A percentile compares a stretch with the other conserved stretches of the same genome.
These are phyloP conservation scores for Celoporthe dispersa DNA, from an alignment of 2,329 filamentous ascomycete species.

Conservation along the genomic window DNA sequence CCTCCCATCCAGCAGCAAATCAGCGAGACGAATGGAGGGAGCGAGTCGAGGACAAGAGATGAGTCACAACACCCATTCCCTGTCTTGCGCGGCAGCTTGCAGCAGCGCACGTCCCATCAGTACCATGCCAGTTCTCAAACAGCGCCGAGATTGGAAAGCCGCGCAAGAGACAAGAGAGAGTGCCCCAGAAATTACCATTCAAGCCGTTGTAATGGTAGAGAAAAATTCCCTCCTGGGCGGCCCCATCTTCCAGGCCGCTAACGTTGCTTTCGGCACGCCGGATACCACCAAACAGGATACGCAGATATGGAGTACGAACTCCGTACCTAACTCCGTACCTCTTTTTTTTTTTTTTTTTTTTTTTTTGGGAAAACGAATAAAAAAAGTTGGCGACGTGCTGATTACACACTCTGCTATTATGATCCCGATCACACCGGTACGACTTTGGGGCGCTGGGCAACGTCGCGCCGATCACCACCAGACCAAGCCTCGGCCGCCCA, in stretches of 20 bases:
- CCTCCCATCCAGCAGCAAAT: slow-evolving; percentile 6
- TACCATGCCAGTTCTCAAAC: slow-evolving; percentile 8
- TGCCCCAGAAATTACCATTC: not conserved
- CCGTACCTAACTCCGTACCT: not conserved
- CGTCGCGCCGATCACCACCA: no score
- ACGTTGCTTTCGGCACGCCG: not conserved
- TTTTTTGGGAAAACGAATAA: no score
- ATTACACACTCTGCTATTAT: not conserved
- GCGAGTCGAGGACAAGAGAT: slow-evolving; percentile 5
- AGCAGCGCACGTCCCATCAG: not conserved
- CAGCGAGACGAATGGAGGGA: slow-evolving; percentile 4
- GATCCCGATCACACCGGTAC: no score
- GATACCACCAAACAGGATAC: not conserved
- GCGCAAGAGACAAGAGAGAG: not conserved
- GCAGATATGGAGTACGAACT: not conserved
- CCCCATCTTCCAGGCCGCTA: not conserved
- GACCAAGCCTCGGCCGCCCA: not conserved
- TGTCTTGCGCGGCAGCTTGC: slow-evolving; percentile 5
- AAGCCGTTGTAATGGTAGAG: not conserved
- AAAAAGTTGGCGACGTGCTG: not conserved
- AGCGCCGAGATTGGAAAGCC: slow-evolving; percentile 1
- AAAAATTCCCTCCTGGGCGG: not conserved
- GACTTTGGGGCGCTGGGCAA: no score
- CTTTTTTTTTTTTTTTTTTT: no score
- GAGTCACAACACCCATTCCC: slow-evolving; percentile 22